Base-by-base conservation (phyloP, 2,329 filamentous ascomycete species). In the Cylindrodendrum hubeiense region DNA sequence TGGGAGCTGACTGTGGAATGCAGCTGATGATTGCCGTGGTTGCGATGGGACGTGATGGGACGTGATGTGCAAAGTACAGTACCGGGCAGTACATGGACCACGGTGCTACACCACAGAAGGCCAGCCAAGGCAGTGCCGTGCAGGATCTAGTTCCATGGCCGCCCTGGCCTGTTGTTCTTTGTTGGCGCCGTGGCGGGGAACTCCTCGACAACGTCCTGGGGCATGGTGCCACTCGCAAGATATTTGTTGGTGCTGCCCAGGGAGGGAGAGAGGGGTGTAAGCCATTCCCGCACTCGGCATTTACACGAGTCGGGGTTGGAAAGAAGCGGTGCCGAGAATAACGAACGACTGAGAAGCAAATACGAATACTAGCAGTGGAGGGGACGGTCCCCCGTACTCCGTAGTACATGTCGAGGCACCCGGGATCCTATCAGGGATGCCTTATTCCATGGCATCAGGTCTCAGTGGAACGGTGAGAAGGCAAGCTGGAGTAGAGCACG, bases 171-270 rank as follows among this genome's bases (percentile, higher is more conserved):
- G n/a, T 17, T 39, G 15, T 7, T n/a, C n/a, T n/a, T 17, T 54
- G 34, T 34, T 49, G 51, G 44, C 33, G 34, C 33, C 44, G 24
- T 28, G 54, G 58, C 54, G 60, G 60, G 60, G 60, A 54, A 63
- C 54, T 63, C 54, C 60, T 63, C 54, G 43, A 44, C 30, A 46
- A 41, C 22, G 53, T 50, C 37, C 41, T 26, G 21, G 49, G 49
- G 15, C 41, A 59, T 63, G 54, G 47, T 63, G 61, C 61, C 39
- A 63, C 53, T 63, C 50, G 46, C 39, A 22, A 41, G 47, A 49
- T 46, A 26, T 13, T 43, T 43, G 54, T 54, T 54, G 54, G 50
- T 44, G 56, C 47, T 44, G 22, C 50, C 44, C n/a, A 19, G 55
- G 33, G 44, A 56, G 12, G 15, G 37, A n/a, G 33, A 39, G 37